phyloP scores from a whole-genome alignment of 805 yeast species.

The Kurtzmaniella fragi region DNA sequence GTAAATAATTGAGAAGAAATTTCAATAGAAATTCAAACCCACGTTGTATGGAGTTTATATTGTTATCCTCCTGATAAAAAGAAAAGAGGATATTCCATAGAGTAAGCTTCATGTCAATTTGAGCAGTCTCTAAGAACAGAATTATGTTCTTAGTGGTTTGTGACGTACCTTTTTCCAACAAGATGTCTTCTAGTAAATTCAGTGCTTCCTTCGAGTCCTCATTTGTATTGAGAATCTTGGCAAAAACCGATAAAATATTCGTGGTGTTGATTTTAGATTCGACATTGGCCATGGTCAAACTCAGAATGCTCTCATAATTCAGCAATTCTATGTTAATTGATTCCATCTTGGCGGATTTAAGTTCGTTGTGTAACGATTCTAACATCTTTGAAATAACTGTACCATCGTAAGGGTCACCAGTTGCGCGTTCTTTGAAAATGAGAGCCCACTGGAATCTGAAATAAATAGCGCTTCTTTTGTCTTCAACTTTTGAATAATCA shows the following conservation, averaged over 20 bases:
- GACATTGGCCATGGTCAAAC: conserved; percentile 45
- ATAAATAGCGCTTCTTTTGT: conserved; percentile 2
- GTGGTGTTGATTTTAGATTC: conserved; percentile 64
- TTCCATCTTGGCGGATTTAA: conserved; percentile 3
- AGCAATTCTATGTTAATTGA: conserved; percentile 38
- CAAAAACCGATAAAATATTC: conserved; percentile 62
- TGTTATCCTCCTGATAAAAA: conserved; percentile 35
- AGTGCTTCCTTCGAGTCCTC: conserved; percentile 30
- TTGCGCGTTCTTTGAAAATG: conserved; percentile 20
- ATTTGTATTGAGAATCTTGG: conserved; percentile 40
- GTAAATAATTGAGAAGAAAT: conserved; percentile 36
- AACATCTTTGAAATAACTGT: conserved; percentile 19
- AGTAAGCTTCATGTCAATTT: conserved; percentile 61
- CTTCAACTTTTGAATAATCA: conserved; percentile 4
- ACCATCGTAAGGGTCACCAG: conserved; percentile 22
- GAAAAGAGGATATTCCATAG: conserved; percentile 72
- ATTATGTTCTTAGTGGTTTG: neutral
- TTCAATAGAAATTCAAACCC: conserved; percentile 51
- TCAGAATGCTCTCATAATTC: conserved; percentile 59
- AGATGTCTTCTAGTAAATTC: conserved; percentile 40
- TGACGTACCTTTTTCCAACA: conserved; percentile 22
- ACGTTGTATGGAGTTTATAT: conserved; percentile 30
- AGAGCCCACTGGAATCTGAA: conserved; percentile 32
- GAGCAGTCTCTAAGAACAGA: conserved; percentile 53
- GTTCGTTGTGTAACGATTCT: conserved; percentile 10